Base-by-base conservation (phyloP, 2,329 filamentous ascomycete species). In the Paecilomyces variotii region DNA sequence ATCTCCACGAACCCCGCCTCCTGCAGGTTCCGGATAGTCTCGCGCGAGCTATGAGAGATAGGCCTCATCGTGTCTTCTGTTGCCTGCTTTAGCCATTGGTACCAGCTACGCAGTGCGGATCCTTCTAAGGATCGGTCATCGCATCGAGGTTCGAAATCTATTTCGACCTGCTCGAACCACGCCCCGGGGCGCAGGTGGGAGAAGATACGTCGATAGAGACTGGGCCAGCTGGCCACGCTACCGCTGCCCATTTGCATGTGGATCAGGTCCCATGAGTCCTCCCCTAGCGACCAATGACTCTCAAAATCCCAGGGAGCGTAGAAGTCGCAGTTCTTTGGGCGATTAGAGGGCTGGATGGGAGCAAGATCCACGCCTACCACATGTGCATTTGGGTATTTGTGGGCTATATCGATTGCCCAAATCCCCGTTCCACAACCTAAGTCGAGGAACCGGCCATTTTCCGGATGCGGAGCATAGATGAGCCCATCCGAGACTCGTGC, bases 361-460 rank as follows among this genome's bases (percentile, higher is more conserved):
- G 82, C 80, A 25, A 88, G 74, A 68, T 88, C 86, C 27, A 86
- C 71, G 26, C 85, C 86, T 26, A 82, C 70, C 55, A 88, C 83
- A 71, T 85, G 82, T 56, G 84, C 80, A 24, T 82, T 68, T 11
- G 78, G 78, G 68, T 83, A 86, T 70, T 79, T 79, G 83, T 89
- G 86, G 62, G 89, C 88, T 76, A 96, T 88, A 64, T 93, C 88
- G 66, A 95, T 89, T 49, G 88, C 85, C 93, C 93, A 97, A 61
- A 96, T 93, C 45, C 91, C 91, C 0, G 91, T 96, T 24, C 92
- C 93, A 62, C 88, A 92, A 50, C 91, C 93, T 57, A 96, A 68
- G 65, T 86, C 84, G 57, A 86, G 76, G 61, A 86, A 81, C 60
- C 82, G 79, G 59, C 76, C 75, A 57, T 74, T 73, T 3, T 66